A percentile compares a stretch with the other conserved stretches of the same genome.
phyloP scores from a whole-genome alignment of 2,329 filamentous ascomycete species.

The Aspergillus sp. region DNA sequence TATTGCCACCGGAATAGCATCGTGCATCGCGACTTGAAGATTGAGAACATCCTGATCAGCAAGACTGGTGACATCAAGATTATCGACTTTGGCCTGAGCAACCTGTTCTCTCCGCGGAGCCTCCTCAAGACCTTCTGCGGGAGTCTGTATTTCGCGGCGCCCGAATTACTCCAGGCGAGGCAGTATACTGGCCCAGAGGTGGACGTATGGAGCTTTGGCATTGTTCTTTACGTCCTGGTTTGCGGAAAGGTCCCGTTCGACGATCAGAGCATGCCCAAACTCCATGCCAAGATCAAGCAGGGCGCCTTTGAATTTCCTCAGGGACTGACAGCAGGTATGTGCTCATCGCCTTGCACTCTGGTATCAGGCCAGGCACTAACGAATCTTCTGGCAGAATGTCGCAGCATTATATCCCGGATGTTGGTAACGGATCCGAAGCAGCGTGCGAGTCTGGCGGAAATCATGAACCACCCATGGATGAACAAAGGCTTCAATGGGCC shows the following conservation, averaged over 20 bases:
- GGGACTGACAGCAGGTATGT: constrained; percentile 83
- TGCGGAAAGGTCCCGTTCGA: constrained; percentile 98
- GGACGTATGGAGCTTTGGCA: constrained; percentile 98
- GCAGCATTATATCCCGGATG: constrained; percentile 89
- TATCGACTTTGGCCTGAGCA: constrained; percentile 97
- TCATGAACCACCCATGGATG: constrained; percentile 96
- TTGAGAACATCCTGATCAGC: constrained; percentile 98
- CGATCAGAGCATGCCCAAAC: constrained; percentile 96
- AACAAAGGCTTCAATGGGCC: constrained; percentile 82
- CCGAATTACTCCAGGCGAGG: constrained; percentile 87
- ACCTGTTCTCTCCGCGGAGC: constrained; percentile 81
- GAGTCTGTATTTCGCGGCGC: constrained; percentile 95
- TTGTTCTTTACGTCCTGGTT: constrained; percentile 93
- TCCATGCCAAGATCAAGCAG: constrained; percentile 99
- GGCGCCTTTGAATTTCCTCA: constrained; percentile 92
- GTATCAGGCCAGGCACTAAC: constrained; percentile 35
- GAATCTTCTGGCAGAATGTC: constrained; percentile 68
- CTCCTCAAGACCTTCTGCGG: constrained; percentile 97
- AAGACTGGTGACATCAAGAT: constrained; percentile 99
- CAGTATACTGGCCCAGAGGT: constrained; percentile 96
- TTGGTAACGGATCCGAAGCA: constrained; percentile 89
- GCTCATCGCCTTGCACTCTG: constrained; percentile 1
- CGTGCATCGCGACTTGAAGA: constrained; percentile 95
- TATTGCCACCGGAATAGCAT: constrained; percentile 99
- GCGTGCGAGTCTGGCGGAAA: constrained; percentile 82